Conservation (phyloP, 2,329 filamentous ascomycete genomes). For the Xylaria arbuscula region DNA sequence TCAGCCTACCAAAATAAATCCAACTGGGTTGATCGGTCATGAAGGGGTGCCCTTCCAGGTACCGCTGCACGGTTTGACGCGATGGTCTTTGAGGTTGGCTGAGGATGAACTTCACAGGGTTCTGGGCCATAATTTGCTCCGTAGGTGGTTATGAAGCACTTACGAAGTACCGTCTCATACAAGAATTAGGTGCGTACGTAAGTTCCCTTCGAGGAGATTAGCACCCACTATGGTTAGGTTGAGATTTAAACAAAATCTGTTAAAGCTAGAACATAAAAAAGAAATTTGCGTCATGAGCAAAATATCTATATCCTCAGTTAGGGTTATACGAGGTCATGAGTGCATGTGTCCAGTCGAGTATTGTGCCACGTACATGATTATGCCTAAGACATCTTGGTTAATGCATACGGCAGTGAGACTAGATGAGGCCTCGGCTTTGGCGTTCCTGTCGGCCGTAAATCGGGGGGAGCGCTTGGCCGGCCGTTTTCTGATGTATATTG, state of each 20-base stretch:
- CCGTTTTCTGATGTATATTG: constrained; percentile 13
- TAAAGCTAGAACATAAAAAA: background rate
- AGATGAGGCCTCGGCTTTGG: constrained; percentile 4
- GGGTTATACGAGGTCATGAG: constrained; percentile 13
- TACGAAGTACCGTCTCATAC: background rate
- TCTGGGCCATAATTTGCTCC: background rate
- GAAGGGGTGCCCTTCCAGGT: background rate
- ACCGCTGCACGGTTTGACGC: constrained; percentile 4
- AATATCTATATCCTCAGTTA: constrained; percentile 1
- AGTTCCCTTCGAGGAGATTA: background rate
- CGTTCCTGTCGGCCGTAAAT: constrained; percentile 4
- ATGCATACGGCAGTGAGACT: background rate
- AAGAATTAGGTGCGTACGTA: constrained; percentile 12
- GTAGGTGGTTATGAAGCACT: constrained; percentile 17
- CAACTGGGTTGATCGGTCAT: constrained; percentile 1
- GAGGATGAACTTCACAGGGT: background rate
- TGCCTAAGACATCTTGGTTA: constrained; percentile 8
- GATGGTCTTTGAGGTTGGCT: background rate
- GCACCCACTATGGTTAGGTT: background rate
- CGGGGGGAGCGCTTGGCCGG: background rate
- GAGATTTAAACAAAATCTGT: background rate
- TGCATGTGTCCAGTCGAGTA: constrained; percentile 11
- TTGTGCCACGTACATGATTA: constrained; percentile 2
- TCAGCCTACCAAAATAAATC: constrained; percentile 27
- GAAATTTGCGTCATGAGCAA: background rate